Evolutionary conservation across 345 rosid genomes (phyloP).

Genomic region (Pseudoturritis turrita): DNA sequence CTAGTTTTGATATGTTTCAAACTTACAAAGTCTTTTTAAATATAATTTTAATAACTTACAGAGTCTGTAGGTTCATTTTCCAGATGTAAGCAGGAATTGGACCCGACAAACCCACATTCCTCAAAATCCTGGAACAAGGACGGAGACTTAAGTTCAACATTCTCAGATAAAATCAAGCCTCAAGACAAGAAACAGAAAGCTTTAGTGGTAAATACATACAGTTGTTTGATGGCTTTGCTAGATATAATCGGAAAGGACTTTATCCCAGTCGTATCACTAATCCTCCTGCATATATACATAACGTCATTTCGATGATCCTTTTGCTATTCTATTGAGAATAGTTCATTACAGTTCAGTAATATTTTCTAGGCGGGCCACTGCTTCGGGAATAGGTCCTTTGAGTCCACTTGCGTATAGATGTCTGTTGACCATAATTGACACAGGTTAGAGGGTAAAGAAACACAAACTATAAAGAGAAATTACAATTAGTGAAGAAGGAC

Average conservation of each 20-base stretch:
- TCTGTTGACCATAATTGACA: conserved; percentile 8
- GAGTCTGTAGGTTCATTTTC: neutral
- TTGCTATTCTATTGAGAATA: neutral
- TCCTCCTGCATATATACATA: conserved; percentile 34
- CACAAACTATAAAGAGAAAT: neutral
- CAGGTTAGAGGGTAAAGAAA: neutral
- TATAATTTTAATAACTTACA: conserved; percentile 10
- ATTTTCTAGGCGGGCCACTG: conserved; percentile 27
- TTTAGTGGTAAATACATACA: neutral
- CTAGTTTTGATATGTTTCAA: too few relatives aligned
- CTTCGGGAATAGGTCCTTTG: conserved; percentile 43
- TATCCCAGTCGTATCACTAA: conserved; percentile 35
- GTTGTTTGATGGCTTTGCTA: conserved; percentile 12
- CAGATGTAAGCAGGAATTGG: conserved; percentile 11
- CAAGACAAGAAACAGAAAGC: too few relatives aligned
- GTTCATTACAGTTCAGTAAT: conserved; percentile 29
- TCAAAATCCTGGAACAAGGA: conserved; percentile 1
- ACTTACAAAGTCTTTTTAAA: neutral
- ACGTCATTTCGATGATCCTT: neutral
- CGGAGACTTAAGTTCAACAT: neutral
- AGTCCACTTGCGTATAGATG: conserved; percentile 46
- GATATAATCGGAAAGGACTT: conserved; percentile 34
- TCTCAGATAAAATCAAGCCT: too few relatives aligned
- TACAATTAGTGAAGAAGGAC: neutral
- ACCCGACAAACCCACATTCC: conserved; percentile 19